Evolutionary conservation across 257 asterid genomes (phyloP), one percentile per base, ranked within the genome.

Genomic region (Linderniella brevidens): DNA sequence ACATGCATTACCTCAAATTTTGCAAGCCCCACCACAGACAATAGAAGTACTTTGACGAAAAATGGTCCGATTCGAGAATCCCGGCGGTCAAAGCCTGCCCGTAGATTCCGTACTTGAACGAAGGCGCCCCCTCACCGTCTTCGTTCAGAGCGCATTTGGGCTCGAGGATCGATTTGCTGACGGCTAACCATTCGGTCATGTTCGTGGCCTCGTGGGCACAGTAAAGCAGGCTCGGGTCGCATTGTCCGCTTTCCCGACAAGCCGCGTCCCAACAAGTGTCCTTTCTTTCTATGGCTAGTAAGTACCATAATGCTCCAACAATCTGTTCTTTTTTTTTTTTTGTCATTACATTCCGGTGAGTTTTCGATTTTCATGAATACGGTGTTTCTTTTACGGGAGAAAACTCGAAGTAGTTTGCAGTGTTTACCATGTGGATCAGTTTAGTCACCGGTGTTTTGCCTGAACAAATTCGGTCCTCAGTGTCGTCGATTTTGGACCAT

Each of bases 21-120:
- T 77, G 87, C 52, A 80, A 64, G 48, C 96, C 95, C 94, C 94
- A 88, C 95, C 95, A 84, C 65, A 84, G 68, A 62, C 98, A 84
- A 39, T 71, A 88, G 55, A 75, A 80, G 75, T 76, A 84, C 55
- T 78, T 88, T 17, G 82, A 60, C 46, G 75, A 39, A 37, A 84
- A 78, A 16, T 57, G 35, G 62, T 84, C 71, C 55, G 94, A 72
- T 52, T 78, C 81, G 29, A 90, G 78, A 65, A 90, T 58, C 17
- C 79, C 79, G 35, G 93, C 64, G 52, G 72, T 39, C 20, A 84
- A 49, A 53, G 98, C 98, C 46, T 69, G 76, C 39, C 51, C 78
- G 25, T 74, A 90, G 56, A 90, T 90, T 19, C 96, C 98, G 67
- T 74, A 90, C 42, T 73, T 57, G 32, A 90, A 85, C 15, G 56